Evolutionary conservation across 306 rosid genomes (phyloP).

Genomic region (Abrus pulchellus): DNA sequence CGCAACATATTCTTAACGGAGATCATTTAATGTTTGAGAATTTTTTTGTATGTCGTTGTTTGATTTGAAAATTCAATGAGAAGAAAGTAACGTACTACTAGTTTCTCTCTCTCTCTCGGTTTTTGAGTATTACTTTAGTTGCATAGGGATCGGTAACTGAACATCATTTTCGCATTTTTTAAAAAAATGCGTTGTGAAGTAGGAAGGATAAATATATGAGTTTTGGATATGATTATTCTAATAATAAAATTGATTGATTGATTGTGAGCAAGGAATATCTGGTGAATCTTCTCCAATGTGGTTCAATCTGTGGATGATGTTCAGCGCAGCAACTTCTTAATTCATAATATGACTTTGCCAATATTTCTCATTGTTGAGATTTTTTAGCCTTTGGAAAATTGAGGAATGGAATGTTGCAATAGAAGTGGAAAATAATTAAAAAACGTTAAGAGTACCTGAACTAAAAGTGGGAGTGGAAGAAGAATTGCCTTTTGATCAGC

Average conservation of each 20-base stretch:
- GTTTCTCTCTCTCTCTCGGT: background rate
- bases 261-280: slow-evolving; percentile 10
- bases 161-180: background rate
- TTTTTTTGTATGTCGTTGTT: background rate
- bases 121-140: background rate
- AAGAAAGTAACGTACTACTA: background rate
- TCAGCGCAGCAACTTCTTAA: background rate
- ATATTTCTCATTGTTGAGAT: slow-evolving; percentile 24
- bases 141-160: background rate
- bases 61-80: background rate
- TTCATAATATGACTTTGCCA: background rate
- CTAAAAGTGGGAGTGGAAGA: slow-evolving; percentile 1
- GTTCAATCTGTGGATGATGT: slow-evolving; percentile 21
- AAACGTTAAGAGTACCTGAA: slow-evolving; percentile 6
- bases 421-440: slow-evolving; percentile 32
- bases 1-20: background rate
- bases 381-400: slow-evolving; percentile 1
- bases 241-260: slow-evolving; percentile 30
- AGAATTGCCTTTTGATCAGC: slow-evolving; percentile 24
- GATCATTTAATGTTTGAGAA: background rate
- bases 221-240: background rate
- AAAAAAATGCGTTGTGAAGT: too few relatives aligned
- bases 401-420: background rate
- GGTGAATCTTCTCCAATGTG: slow-evolving; percentile 4
- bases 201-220: background rate